Base-by-base conservation (phyloP, 257 asterid genomes). In the Nicotiana undulata region DNA sequence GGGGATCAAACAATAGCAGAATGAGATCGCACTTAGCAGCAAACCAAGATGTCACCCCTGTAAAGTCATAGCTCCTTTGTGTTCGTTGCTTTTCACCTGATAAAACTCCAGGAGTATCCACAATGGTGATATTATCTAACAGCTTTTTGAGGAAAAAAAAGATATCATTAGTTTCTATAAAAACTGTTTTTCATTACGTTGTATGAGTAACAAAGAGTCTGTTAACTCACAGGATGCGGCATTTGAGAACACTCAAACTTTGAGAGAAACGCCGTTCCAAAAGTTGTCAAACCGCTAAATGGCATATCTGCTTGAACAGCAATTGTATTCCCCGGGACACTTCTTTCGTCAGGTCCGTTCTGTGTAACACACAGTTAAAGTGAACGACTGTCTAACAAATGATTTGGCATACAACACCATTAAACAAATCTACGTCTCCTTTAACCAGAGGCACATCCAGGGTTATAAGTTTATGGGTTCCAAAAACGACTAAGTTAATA, bases 251-350 rank as follows among this genome's bases (percentile, higher is more conserved):
- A 88, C 86, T 89, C 85, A 32, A 89, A 88, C 70, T 89, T 89
- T 10, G 91, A 86, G 81, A 89, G 76, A 84, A 89, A 88, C 15
- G 91, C 85, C 6, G 88, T 80, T 63, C 93, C 93, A 82, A 96
- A 96, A 75, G 92, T 87, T 68, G 98, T 91, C 84, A 96, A 83
- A 77, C 98, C 98, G 75, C 97, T 91, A 87, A 83, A 94, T 59
- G 98, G 98, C 98, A 96, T 96, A 80, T 96, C 96, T 15, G 99
- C 98, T 87, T 96, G 98, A 85, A 96, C 98, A 79, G 98, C 98
- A 82, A 94, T 78, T 5, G 99, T 96, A 80, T 96, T 96, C 68
- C 98, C 99, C 0, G 99, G 99, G 83, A 96, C 80, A 80, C 98
- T 96, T 88, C 98, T 94, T 80, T 94, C 98, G 80, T 94, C 98